A percentile compares a stretch with the other conserved stretches of the same genome.
These are phyloP conservation scores for Gossypium lobatum DNA, from an alignment of 441 rosid species.

Conservation along the genomic window DNA sequence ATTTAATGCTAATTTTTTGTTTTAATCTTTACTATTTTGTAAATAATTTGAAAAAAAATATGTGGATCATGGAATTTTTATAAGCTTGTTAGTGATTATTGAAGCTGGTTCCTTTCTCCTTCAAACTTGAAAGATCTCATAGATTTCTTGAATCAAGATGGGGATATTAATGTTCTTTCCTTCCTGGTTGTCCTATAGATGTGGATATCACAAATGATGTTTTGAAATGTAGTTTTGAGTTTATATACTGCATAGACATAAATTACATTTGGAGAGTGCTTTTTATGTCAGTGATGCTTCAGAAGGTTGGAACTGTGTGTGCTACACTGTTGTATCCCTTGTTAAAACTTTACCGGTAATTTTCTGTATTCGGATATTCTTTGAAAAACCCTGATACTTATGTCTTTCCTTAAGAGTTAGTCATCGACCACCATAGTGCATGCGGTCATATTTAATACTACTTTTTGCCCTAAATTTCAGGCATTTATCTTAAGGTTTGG, in stretches of 20 bases:
- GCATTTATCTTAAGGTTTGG: constrained; percentile 21
- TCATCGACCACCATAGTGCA: not conserved
- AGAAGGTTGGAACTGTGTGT: not conserved
- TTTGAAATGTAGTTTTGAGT: not conserved
- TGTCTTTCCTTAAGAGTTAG: not conserved
- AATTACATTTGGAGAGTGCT: not conserved
- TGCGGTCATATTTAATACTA: not conserved
- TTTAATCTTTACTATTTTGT: too few relatives aligned
- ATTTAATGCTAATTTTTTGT: too few relatives aligned
- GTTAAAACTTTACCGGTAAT: not conserved
- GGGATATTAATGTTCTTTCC: not conserved
- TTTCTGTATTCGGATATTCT: not conserved
- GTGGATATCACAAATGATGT: not conserved
- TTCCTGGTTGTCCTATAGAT: not conserved
- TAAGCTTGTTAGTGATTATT: not conserved
- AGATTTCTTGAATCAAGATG: not conserved
- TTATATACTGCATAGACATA: not conserved
- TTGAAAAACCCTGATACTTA: not conserved
- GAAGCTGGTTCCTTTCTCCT: not conserved
- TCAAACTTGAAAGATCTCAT: not conserved
- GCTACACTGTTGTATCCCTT: not conserved
- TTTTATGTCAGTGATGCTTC: not conserved
- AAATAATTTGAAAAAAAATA: too few relatives aligned
- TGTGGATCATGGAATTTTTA: too few relatives aligned
- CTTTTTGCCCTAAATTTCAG: constrained; percentile 18